These are phyloP conservation scores for Pseudopyrenochaeta lycopersici DNA, from an alignment of 2,329 filamentous ascomycete genomes.

Conservation along the genomic window DNA sequence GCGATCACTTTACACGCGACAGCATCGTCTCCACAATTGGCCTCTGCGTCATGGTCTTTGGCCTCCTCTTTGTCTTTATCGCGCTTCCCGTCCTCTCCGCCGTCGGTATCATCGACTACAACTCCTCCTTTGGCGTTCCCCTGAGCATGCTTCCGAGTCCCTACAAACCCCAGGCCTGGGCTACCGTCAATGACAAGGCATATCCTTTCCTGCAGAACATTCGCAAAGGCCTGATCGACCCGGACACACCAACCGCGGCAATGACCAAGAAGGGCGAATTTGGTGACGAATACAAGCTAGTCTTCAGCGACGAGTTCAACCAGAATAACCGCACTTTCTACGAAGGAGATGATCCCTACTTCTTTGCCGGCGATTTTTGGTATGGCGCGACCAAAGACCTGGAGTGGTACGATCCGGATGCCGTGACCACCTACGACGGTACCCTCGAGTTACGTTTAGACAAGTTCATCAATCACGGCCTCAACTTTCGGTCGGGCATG, in stretches of 20 bases:
- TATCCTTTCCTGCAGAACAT: conserved; percentile 61
- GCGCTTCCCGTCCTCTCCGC: conserved; percentile 61
- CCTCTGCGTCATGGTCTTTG: conserved; percentile 56
- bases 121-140: conserved; percentile 51
- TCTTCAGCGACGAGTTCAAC: conserved; percentile 68
- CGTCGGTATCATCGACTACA: conserved; percentile 51
- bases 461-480: conserved; percentile 55
- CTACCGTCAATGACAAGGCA: conserved; percentile 57
- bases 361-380: conserved; percentile 62
- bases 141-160: conserved; percentile 50
- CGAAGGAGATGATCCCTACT: conserved; percentile 66
- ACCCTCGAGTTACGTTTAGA: conserved; percentile 58
- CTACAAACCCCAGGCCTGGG: conserved; percentile 50
- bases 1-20: conserved; percentile 56
- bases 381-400: conserved; percentile 63
- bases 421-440: conserved; percentile 59
- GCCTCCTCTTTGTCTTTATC: conserved; percentile 61
- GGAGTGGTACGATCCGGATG: conserved; percentile 63
- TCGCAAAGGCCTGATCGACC: conserved; percentile 60
- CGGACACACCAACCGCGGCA: conserved; percentile 59
- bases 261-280: conserved; percentile 57
- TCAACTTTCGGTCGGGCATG: conserved; percentile 61
- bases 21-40: conserved; percentile 56
- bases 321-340: conserved; percentile 63
- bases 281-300: conserved; percentile 57